Evolutionary conservation across 1,284 basidiomycete species (phyloP).

Genomic region (Puccinia triticina): DNA sequence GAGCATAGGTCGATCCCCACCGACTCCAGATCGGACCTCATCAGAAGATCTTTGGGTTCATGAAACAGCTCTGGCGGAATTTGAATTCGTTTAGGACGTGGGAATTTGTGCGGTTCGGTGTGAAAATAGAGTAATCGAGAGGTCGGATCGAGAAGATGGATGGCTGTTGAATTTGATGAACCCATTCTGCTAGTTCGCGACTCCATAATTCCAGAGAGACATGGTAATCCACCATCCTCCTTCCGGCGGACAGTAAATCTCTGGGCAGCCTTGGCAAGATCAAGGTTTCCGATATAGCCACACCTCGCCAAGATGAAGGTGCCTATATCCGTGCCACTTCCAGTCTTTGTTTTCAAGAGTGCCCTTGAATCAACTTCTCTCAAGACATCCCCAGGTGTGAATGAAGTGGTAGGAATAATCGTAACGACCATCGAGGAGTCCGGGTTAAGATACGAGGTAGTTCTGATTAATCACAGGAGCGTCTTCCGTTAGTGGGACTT

Average conservation of each 20-base stretch:
- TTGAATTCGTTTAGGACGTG: slow-evolving; percentile 52
- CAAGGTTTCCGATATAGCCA: slow-evolving; percentile 90
- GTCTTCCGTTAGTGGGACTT: slow-evolving; percentile 1
- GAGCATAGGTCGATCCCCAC: slow-evolving; percentile 77
- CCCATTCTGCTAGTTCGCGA: slow-evolving; percentile 5
- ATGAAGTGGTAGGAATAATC: slow-evolving; percentile 76
- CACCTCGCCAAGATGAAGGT: slow-evolving; percentile 86
- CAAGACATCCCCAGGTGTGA: slow-evolving; percentile 91
- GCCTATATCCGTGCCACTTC: slow-evolving; percentile 45
- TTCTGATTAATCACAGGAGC: background rate
- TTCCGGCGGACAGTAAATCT: slow-evolving; percentile 85
- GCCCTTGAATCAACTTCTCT: slow-evolving; percentile 87
- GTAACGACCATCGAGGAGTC: slow-evolving; percentile 64
- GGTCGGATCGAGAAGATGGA: slow-evolving; percentile 44
- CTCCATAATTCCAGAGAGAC: slow-evolving; percentile 52
- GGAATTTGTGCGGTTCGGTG: slow-evolving; percentile 54
- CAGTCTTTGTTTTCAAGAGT: slow-evolving; percentile 77
- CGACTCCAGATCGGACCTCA: slow-evolving; percentile 56
- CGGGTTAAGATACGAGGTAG: slow-evolving; percentile 39
- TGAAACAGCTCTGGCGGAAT: slow-evolving; percentile 60
- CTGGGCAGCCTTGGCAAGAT: slow-evolving; percentile 82
- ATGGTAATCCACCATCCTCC: slow-evolving; percentile 73
- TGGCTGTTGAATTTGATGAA: slow-evolving; percentile 33
- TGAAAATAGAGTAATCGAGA: slow-evolving; percentile 50
- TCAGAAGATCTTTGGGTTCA: slow-evolving; percentile 66